Conservation (phyloP, 805 yeast species). For the Monosporozyma solicola region DNA sequence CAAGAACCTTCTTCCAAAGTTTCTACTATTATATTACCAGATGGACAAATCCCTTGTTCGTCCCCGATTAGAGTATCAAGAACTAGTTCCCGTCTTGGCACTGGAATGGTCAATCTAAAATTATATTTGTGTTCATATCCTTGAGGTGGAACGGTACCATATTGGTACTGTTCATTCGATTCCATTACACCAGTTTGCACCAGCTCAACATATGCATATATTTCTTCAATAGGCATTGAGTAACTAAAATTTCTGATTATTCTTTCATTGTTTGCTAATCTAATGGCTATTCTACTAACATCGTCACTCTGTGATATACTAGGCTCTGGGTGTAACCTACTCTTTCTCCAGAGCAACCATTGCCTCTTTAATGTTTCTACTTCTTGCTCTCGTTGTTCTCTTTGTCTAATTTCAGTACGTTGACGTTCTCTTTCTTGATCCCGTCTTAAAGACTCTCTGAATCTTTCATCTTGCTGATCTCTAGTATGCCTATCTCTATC, state of each 20-base stretch:
- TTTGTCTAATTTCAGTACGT: slow-evolving; percentile 27
- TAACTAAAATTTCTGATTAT: slow-evolving; percentile 41
- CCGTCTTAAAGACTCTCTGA: slow-evolving; percentile 54
- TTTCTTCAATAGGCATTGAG: slow-evolving; percentile 44
- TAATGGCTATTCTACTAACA: slow-evolving; percentile 58
- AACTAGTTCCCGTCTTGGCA: slow-evolving; percentile 44
- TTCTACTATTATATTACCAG: slow-evolving; percentile 54
- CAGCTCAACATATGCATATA: slow-evolving; percentile 66
- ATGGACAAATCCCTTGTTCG: slow-evolving; percentile 47
- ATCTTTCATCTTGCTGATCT: slow-evolving; percentile 70
- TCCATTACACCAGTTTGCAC: slow-evolving; percentile 24
- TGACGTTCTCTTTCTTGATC: slow-evolving; percentile 47
- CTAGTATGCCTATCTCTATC: slow-evolving; percentile 50
- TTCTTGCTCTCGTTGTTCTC: slow-evolving; percentile 17
- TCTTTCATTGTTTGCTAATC: slow-evolving; percentile 57
- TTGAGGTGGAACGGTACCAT: slow-evolving; percentile 26
- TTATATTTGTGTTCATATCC: slow-evolving; percentile 38
- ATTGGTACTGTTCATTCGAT: slow-evolving; percentile 11
- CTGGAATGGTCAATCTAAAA: slow-evolving; percentile 46
- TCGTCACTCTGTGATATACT: slow-evolving; percentile 18
- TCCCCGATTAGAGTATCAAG: slow-evolving; percentile 32
- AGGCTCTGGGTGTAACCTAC: slow-evolving; percentile 27
- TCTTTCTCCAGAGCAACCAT: slow-evolving; percentile 46
- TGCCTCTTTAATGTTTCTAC: slow-evolving; percentile 21
- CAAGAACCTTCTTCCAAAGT: neutral